These are phyloP conservation scores for Venturia effusa DNA, from an alignment of 2,329 filamentous ascomycete genomes.

Conservation along the genomic window DNA sequence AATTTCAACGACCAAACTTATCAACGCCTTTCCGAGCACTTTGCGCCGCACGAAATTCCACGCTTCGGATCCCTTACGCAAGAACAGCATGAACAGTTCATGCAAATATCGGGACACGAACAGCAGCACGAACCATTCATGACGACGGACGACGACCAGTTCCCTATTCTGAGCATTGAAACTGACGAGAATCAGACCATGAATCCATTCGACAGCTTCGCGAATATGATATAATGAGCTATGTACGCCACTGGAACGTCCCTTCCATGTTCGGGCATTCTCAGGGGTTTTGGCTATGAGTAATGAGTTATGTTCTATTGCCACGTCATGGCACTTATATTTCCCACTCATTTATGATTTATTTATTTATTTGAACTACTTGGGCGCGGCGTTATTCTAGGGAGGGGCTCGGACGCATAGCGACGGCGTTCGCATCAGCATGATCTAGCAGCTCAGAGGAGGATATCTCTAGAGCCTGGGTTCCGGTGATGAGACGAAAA, in stretches of 20 bases:
- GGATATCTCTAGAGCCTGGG: too few relatives aligned
- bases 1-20: neutral
- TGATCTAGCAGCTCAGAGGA: neutral
- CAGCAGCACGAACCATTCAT: neutral
- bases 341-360: neutral
- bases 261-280: neutral
- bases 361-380: neutral
- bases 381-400: neutral
- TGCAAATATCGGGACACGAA: neutral
- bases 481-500: neutral
- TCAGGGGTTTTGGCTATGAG: neutral
- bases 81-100: neutral
- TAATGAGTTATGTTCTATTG: neutral
- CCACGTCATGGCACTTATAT: too few relatives aligned
- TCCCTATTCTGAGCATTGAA: neutral
- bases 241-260: neutral
- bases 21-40: neutral
- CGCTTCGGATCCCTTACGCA: neutral
- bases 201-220: constrained; percentile 2
- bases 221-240: neutral
- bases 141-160: neutral
- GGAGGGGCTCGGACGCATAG: neutral
- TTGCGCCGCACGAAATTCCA: neutral
- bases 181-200: neutral
- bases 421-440: neutral